phyloP scores from a whole-genome alignment of 2,329 filamentous ascomycete genomes.

The Aureobasidium sp. region DNA sequence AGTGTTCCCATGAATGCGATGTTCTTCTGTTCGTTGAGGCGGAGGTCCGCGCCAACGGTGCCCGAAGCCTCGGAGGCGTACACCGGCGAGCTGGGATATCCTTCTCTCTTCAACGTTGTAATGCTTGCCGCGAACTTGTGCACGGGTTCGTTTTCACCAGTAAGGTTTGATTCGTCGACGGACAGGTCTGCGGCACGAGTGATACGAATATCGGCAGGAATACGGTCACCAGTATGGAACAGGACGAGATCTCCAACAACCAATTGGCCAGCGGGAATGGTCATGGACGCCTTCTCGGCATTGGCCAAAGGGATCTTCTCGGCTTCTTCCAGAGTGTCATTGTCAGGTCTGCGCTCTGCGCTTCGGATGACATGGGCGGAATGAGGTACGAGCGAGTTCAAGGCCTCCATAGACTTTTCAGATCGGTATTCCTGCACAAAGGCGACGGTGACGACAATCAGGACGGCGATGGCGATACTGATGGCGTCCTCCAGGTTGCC shows the following conservation, averaged over 20 bases:
- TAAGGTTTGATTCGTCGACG: constrained; percentile 94
- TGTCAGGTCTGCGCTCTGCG: constrained; percentile 15
- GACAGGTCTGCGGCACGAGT: constrained; percentile 83
- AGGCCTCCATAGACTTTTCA: constrained; percentile 91
- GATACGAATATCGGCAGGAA: constrained; percentile 92
- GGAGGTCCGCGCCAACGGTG: constrained; percentile 57
- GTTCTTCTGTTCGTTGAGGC: constrained; percentile 71
- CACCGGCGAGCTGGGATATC: constrained; percentile 44
- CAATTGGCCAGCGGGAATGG: constrained; percentile 77
- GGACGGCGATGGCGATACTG: constrained; percentile 92
- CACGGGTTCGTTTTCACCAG: constrained; percentile 92
- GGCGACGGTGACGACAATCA: constrained; percentile 91
- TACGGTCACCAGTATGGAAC: constrained; percentile 92
- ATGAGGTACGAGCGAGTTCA: constrained; percentile 90
- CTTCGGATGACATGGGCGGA: constrained; percentile 84
- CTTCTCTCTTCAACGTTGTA: constrained; percentile 28
- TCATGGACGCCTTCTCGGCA: constrained; percentile 68
- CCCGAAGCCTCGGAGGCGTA: constrained; percentile 53
- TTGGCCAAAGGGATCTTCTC: constrained; percentile 42
- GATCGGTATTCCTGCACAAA: constrained; percentile 97
- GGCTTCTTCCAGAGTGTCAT: constrained; percentile 16
- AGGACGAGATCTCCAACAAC: constrained; percentile 90
- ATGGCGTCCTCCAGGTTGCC: constrained; percentile 92
- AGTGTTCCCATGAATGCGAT: constrained; percentile 98
- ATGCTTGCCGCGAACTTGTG: constrained; percentile 51